A percentile compares a stretch with the other conserved stretches of the same genome.
Evolutionary conservation across 2,329 filamentous ascomycete species (phyloP).

Genomic region (Pseudogymnoascus sp.): DNA sequence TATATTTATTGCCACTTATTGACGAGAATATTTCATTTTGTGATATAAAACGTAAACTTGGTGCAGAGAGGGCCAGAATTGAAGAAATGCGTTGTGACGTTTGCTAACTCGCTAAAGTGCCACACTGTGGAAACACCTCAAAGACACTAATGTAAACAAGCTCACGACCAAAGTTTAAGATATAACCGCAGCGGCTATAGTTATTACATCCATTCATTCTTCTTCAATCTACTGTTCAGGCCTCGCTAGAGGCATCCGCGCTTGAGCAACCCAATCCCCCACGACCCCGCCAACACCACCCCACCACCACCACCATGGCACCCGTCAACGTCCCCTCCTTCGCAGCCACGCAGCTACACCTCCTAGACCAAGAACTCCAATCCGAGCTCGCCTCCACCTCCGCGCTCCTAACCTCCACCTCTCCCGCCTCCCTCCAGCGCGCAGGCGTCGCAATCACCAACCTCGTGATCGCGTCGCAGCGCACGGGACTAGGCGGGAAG

Average conservation of each 20-base stretch:
- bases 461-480: conserved; percentile 62
- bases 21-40: not conserved
- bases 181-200: not conserved
- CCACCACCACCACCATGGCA: conserved; percentile 29
- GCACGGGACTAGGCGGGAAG: conserved; percentile 86
- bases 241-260: not conserved
- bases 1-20: not conserved
- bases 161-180: not conserved
- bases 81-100: not conserved
- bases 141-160: not conserved
- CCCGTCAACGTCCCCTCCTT: conserved; percentile 59
- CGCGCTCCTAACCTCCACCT: conserved; percentile 55
- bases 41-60: not conserved
- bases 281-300: conserved; percentile 2
- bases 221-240: not conserved
- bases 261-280: not conserved
- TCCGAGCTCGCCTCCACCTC: conserved; percentile 65
- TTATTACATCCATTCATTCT: not conserved
- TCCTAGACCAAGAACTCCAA: conserved; percentile 63
- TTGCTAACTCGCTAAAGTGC: not conserved
- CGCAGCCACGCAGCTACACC: conserved; percentile 58
- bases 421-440: conserved; percentile 60
- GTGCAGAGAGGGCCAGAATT: not conserved
- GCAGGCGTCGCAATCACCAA: conserved; percentile 74
- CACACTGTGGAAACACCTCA: not conserved